These are phyloP conservation scores for Pyropia yezoensis DNA, from an alignment of 23 red algal genomes.

Conservation along the genomic window DNA sequence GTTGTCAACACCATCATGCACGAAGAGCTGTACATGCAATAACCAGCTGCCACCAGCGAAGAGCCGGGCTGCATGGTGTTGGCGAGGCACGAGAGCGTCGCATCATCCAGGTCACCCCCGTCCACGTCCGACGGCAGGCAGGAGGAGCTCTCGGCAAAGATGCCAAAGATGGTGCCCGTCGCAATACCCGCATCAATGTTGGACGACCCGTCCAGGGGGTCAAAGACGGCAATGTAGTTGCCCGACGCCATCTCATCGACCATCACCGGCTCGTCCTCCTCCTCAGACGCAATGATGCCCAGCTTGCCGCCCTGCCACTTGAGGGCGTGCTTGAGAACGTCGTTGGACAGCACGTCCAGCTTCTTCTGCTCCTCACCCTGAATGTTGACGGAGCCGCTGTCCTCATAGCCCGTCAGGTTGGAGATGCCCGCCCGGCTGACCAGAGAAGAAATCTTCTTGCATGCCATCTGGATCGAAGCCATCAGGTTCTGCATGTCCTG, in stretches of 20 bases:
- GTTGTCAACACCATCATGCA: conserved; percentile 90
- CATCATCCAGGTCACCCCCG: conserved; percentile 38
- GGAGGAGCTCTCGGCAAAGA: conserved; percentile 53
- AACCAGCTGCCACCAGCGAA: conserved; percentile 87
- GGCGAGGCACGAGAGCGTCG: conserved; percentile 64
- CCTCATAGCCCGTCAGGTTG: conserved; percentile 87
- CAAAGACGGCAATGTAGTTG: conserved; percentile 88
- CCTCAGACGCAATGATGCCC: conserved; percentile 89
- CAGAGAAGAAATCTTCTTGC: conserved; percentile 96
- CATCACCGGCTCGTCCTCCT: conserved; percentile 98
- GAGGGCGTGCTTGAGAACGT: conserved; percentile 96
- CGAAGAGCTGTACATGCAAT: conserved; percentile 92
- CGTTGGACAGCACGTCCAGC: conserved; percentile 90
- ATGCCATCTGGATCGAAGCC: conserved; percentile 78
- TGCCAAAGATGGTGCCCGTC: conserved; percentile 96
- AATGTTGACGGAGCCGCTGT: conserved; percentile 59
- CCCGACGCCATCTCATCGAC: conserved; percentile 91
- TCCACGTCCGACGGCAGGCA: conserved; percentile 68
- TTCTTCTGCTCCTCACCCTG: conserved; percentile 99
- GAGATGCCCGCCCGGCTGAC: conserved; percentile 84
- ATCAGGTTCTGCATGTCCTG: conserved; percentile 80
- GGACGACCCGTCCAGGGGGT: conserved; percentile 89
- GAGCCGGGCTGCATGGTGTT: conserved; percentile 94
- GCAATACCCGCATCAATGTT: conserved; percentile 96
- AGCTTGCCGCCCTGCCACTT: conserved; percentile 75